phyloP scores from a whole-genome alignment of 2,329 filamentous ascomycete species.

The Colletotrichum scovillei region DNA sequence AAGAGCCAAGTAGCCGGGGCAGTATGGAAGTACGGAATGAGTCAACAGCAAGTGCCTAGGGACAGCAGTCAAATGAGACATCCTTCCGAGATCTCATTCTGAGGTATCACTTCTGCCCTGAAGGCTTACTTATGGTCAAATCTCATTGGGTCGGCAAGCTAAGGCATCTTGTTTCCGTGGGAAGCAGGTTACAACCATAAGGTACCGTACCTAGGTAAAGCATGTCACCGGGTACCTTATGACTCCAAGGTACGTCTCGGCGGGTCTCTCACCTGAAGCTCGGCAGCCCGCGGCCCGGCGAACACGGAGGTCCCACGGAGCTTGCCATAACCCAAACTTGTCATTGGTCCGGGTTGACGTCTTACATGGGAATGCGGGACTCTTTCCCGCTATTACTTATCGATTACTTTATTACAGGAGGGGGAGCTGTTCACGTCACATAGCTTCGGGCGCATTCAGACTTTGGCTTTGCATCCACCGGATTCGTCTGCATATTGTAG shows the following conservation, averaged over 20 bases:
- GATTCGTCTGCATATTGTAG: neutral
- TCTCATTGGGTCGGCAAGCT: neutral
- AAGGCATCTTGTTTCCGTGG: neutral
- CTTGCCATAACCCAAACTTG: neutral
- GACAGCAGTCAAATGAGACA: neutral
- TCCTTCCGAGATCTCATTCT: neutral
- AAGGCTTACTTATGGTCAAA: too few species aligned
- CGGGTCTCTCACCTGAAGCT: neutral
- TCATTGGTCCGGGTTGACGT: neutral
- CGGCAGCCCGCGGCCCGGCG: constrained; percentile 10
- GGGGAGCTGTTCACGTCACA: neutral
- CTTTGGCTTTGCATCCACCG: constrained; percentile 4
- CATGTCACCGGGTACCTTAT: neutral
- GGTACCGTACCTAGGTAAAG: too few species aligned
- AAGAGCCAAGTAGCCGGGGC: neutral
- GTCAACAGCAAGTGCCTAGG: neutral
- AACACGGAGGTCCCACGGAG: constrained; percentile 15
- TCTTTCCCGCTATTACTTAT: constrained; percentile 13
- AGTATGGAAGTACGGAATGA: neutral
- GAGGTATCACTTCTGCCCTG: neutral
- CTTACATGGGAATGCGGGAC: neutral
- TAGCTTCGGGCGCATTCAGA: neutral
- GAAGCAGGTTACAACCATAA: neutral
- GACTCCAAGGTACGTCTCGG: neutral
- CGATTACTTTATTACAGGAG: neutral